A percentile compares a stretch with the other conserved stretches of the same genome.
phyloP scores from a whole-genome alignment of 352 stramenopile species.

The Globisporangium lucens region DNA sequence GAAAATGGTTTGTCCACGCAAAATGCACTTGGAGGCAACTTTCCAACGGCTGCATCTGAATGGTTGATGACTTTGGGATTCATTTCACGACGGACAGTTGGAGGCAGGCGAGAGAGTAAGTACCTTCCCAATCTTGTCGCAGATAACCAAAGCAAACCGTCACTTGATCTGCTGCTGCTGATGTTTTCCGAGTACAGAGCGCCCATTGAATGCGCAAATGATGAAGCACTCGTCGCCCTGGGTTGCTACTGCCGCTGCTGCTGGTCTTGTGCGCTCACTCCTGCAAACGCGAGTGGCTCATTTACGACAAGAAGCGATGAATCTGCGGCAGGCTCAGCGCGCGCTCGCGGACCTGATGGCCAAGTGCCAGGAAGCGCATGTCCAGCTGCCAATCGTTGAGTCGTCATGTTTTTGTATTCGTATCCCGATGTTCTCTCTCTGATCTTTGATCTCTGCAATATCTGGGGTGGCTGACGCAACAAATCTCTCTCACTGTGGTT shows the following conservation, averaged over 20 bases:
- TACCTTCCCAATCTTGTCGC: not conserved
- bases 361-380: slow-evolving; percentile 58
- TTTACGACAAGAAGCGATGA: slow-evolving; percentile 32
- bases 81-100: too few relatives aligned
- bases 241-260: not conserved
- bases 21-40: too few relatives aligned
- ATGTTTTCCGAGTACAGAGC: not conserved
- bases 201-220: not conserved
- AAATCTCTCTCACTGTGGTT: not conserved
- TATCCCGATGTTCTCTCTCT: too few relatives aligned
- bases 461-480: too few relatives aligned
- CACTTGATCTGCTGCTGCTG: not conserved
- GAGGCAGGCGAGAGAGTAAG: too few relatives aligned
- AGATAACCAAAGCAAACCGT: not conserved
- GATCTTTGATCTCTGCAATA: too few relatives aligned
- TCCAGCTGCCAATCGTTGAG: slow-evolving; percentile 48
- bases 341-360: slow-evolving; percentile 51
- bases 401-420: not conserved
- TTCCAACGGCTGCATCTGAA: slow-evolving; percentile 2
- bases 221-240: not conserved
- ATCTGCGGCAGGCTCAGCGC: slow-evolving; percentile 59
- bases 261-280: not conserved
- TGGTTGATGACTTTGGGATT: not conserved
- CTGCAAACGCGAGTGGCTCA: not conserved
- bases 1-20: too few relatives aligned